These are phyloP conservation scores for Vaccinium macrocarpon DNA, from an alignment of 148 eudicot genomes.

Conservation along the genomic window DNA sequence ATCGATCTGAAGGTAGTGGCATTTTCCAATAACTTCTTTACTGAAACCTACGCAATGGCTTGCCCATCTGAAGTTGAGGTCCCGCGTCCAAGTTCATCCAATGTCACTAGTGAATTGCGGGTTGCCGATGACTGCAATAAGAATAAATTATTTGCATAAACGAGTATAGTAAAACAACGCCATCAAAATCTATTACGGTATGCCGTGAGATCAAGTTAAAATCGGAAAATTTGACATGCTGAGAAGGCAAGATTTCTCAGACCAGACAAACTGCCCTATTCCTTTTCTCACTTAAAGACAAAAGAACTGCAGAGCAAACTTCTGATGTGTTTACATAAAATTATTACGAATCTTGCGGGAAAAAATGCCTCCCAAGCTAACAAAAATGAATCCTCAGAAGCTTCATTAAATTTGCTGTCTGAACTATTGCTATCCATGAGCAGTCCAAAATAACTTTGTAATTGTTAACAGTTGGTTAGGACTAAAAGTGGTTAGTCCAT, in stretches of 20 bases:
- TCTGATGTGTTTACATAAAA: background rate
- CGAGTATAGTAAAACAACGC: background rate
- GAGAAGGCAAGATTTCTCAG: background rate
- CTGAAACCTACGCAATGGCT: constrained; percentile 89
- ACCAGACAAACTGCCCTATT: background rate
- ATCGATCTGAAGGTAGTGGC: background rate
- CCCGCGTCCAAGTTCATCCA: constrained; percentile 99
- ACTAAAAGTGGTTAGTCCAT: background rate
- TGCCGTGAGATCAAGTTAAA: background rate
- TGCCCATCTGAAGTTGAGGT: constrained; percentile 99
- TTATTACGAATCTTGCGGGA: background rate
- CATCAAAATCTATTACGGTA: background rate
- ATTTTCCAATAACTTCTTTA: background rate
- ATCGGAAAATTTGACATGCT: background rate
- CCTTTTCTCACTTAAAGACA: background rate
- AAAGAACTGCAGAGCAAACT: background rate
- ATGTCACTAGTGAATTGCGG: constrained; percentile 81
- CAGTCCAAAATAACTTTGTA: background rate
- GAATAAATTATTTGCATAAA: constrained; percentile 8
- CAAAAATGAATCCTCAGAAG: background rate
- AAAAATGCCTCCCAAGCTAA: background rate
- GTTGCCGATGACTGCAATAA: constrained; percentile 73
- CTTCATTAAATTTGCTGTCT: constrained; percentile 5
- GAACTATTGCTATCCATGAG: background rate
- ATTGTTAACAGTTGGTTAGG: background rate